Evolutionary conservation across 306 rosid species (phyloP).

Genomic region (Arachis stenosperma): DNA sequence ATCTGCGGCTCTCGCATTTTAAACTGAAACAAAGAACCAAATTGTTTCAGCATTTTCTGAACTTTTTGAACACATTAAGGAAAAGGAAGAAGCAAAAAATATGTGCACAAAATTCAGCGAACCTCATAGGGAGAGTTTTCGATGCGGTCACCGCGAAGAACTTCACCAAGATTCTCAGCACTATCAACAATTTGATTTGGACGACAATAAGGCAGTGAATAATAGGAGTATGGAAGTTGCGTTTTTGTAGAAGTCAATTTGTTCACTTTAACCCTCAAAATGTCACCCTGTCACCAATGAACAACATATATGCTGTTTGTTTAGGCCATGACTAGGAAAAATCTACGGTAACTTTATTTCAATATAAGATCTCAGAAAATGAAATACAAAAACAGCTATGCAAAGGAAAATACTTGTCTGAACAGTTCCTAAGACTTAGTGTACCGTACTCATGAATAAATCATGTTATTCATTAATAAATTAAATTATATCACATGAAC

Average conservation of each 20-base stretch:
- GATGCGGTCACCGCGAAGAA: conserved; percentile 89
- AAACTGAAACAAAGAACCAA: conserved; percentile 54
- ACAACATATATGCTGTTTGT: conserved; percentile 10
- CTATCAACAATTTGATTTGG: conserved; percentile 76
- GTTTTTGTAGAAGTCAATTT: conserved; percentile 86
- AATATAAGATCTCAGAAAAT: background rate
- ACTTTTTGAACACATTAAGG: conserved; percentile 19
- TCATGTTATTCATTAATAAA: conserved; percentile 31
- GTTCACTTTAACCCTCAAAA: conserved; percentile 82
- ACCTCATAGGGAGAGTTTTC: conserved; percentile 92
- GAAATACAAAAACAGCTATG: background rate
- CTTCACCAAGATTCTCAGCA: conserved; percentile 97
- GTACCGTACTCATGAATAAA: conserved; percentile 1
- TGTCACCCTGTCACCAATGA: conserved; percentile 67
- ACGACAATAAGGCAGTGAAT: conserved; percentile 76
- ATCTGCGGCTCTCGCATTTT: conserved; percentile 90
- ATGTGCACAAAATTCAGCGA: conserved; percentile 29
- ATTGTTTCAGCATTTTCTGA: conserved; percentile 31
- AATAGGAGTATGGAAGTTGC: conserved; percentile 84
- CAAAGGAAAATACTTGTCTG: background rate
- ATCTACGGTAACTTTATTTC: background rate
- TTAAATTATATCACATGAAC: background rate
- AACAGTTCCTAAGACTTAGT: background rate
- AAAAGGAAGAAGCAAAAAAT: background rate
- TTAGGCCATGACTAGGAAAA: background rate